Conservation (phyloP, 768 basidiomycete genomes). For the Collybia nuda region DNA sequence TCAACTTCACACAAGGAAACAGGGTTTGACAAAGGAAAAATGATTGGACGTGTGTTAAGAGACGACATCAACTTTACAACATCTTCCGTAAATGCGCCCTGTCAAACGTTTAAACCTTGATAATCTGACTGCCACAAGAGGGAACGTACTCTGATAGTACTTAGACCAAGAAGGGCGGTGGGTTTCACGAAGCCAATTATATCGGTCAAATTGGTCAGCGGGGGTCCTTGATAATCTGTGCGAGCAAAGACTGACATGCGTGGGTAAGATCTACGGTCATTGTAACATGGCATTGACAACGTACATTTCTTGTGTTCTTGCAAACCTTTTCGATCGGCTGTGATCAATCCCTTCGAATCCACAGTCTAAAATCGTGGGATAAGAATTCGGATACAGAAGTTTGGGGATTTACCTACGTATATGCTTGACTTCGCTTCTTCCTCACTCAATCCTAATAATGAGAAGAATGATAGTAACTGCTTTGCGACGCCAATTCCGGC, state of each 20-base stretch:
- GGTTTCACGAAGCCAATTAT: constrained; percentile 74
- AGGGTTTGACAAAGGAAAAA: constrained; percentile 83
- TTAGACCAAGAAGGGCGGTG: constrained; percentile 75
- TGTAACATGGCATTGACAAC: constrained; percentile 6
- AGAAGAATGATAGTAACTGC: constrained; percentile 84
- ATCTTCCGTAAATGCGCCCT: constrained; percentile 64
- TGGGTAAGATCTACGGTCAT: constrained; percentile 24
- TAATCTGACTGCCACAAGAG: background rate
- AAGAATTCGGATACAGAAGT: background rate
- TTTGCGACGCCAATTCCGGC: constrained; percentile 89
- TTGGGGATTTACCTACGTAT: constrained; percentile 44
- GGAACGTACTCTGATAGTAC: constrained; percentile 47
- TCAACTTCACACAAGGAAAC: constrained; percentile 60
- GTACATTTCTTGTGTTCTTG: constrained; percentile 77
- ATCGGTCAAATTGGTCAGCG: constrained; percentile 58
- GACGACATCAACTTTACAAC: constrained; percentile 64
- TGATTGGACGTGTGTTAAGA: constrained; percentile 69
- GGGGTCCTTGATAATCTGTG: constrained; percentile 63
- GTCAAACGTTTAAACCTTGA: constrained; percentile 16
- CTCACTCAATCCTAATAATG: constrained; percentile 58
- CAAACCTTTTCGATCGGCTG: constrained; percentile 62
- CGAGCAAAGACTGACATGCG: constrained; percentile 68
- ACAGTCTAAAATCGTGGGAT: constrained; percentile 46
- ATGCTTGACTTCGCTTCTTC: constrained; percentile 68
- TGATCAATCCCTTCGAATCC: constrained; percentile 77